Percentiles rank a stretch among this genome's conserved stretches.
These are phyloP conservation scores for Diaporthe sp. DNA, from an alignment of 2,329 filamentous ascomycete species.

Conservation along the genomic window DNA sequence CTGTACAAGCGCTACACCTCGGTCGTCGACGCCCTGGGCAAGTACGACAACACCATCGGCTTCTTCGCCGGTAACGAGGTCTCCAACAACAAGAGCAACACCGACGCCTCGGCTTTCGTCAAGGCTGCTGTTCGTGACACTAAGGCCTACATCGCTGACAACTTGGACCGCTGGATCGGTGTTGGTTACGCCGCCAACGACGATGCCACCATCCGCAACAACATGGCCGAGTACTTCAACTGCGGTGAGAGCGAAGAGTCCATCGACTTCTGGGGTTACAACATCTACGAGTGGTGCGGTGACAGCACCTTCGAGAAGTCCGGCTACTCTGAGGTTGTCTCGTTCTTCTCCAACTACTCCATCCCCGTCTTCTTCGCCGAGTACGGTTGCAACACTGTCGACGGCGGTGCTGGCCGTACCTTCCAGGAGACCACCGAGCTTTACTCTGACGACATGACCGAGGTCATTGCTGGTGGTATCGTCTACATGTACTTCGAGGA, in stretches of 20 bases:
- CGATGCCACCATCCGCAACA: slow-evolving; percentile 83
- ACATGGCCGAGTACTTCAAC: slow-evolving; percentile 95
- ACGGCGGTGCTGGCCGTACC: slow-evolving; percentile 74
- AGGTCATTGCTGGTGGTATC: slow-evolving; percentile 94
- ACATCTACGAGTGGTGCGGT: slow-evolving; percentile 99
- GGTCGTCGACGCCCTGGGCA: slow-evolving; percentile 84
- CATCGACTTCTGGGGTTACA: slow-evolving; percentile 99
- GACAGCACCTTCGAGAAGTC: slow-evolving; percentile 82
- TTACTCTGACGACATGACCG: slow-evolving; percentile 84
- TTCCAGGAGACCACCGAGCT: slow-evolving; percentile 90
- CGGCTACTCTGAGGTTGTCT: slow-evolving; percentile 84
- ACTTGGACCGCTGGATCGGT: slow-evolving; percentile 83
- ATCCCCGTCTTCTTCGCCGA: slow-evolving; percentile 98
- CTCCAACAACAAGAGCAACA: slow-evolving; percentile 90
- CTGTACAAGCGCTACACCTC: slow-evolving; percentile 85
- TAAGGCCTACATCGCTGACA: slow-evolving; percentile 91
- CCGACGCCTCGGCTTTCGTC: slow-evolving; percentile 90
- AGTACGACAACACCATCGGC: slow-evolving; percentile 92
- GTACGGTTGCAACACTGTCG: slow-evolving; percentile 89
- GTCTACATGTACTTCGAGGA: slow-evolving; percentile 99
- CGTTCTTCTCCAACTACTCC: slow-evolving; percentile 90
- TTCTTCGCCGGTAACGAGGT: slow-evolving; percentile 99
- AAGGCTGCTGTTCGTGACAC: slow-evolving; percentile 97
- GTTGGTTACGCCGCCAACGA: slow-evolving; percentile 98
- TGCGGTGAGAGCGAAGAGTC: slow-evolving; percentile 75